Base-by-base conservation (phyloP, 352 stramenopile species). In the Elongisporangium senticosum region DNA sequence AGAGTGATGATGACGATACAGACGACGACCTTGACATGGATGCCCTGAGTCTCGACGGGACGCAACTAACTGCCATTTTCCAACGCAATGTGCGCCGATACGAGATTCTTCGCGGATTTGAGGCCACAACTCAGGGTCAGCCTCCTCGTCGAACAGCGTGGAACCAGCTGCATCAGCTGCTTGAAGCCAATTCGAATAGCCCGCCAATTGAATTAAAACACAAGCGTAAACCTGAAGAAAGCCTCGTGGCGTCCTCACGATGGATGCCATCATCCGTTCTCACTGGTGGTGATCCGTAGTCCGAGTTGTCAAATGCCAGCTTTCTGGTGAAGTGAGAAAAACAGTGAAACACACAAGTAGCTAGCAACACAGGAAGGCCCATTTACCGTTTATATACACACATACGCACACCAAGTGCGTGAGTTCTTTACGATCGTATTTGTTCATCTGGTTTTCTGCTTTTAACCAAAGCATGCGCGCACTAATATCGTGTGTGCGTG, bases 81-180 rank as follows among this genome's bases (percentile, higher is more conserved):
- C 75, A 83, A 54, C 74, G 78, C 3, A 88, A 88, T 52, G 53
- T 88, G 6, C 67, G 74, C 17, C 76, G 75, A 2, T 74, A 88
- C 54, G 78, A 86, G 50, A 88, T 88, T 21, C 72, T 88, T 17
- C 24, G 72, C 0, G 66, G 74, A 1, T 88, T 88, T 40, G 69
- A 86, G 28, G 62, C 24, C 28, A 64, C 56, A 13, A 40, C 52
- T n/a, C 63, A 65, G 33, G 28, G 50, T 19, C 64, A 53, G 24
- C 54, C n/a, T 17, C 58, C 22, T 1, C 49, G 49, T 51, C 47
- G 62, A 65, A 24, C 62, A 43, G 73, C 73, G 47, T 83, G 73
- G 73, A 49, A 61, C 10, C 58, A 78, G n/a, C 62, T 85, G 7
- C 65, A 74, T 7, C 63, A 75, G 10, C 59, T 74, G 21, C 65